Evolutionary conservation across 164 flowering plant species (phyloP).

Genomic region (Litsea cubeba): DNA sequence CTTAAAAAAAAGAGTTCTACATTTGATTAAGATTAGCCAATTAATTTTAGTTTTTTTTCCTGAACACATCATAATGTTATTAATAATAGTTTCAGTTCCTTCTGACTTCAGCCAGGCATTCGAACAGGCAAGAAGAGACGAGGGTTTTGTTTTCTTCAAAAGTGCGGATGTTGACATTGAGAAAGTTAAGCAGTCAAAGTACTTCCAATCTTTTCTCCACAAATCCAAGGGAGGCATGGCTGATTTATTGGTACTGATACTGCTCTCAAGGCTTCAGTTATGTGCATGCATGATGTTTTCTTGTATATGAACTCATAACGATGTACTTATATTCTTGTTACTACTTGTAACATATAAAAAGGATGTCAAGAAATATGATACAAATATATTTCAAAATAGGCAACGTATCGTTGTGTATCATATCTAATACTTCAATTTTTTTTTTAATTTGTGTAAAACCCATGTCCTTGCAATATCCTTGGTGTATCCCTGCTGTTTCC

Average conservation of each 20-base stretch:
- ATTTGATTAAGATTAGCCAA: neutral
- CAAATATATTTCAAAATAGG: too few species aligned
- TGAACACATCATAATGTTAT: neutral
- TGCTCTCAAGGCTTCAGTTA: neutral
- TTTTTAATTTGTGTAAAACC: too few species aligned
- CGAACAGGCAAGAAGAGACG: constrained; percentile 52
- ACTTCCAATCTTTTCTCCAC: constrained; percentile 41
- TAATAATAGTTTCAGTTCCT: constrained; percentile 14
- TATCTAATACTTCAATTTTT: too few species aligned
- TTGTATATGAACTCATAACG: neutral
- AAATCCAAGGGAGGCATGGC: constrained; percentile 25
- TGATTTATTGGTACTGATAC: constrained; percentile 34
- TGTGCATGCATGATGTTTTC: neutral
- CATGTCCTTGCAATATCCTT: too few species aligned
- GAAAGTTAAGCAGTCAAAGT: constrained; percentile 70
- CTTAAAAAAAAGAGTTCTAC: too few species aligned
- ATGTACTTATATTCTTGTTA: neutral
- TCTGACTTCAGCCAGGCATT: constrained; percentile 60
- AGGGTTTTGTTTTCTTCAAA: constrained; percentile 47
- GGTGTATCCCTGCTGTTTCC: too few species aligned
- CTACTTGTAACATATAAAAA: neutral
- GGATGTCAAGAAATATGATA: neutral
- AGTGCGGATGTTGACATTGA: constrained; percentile 51
- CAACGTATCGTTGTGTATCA: too few species aligned
- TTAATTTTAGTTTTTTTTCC: neutral